These are phyloP conservation scores for Suillus weaverae DNA, from an alignment of 768 basidiomycete species.

Conservation along the genomic window DNA sequence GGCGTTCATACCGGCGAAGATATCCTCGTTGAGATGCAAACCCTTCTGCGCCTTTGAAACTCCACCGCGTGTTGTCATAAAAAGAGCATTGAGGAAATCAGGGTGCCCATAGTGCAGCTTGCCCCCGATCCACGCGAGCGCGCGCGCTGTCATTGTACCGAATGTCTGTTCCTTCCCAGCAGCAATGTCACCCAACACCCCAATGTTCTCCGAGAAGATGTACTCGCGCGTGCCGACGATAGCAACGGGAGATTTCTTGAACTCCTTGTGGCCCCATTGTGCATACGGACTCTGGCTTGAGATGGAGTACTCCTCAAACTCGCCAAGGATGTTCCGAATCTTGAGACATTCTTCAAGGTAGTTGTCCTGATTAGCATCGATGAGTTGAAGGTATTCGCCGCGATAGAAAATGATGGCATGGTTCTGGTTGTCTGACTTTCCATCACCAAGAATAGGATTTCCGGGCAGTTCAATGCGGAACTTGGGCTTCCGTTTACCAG, in stretches of 20 bases:
- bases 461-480: conserved; percentile 97
- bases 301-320: conserved; percentile 92
- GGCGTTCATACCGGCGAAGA: conserved; percentile 99
- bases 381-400: conserved; percentile 97
- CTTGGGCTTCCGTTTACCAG: conserved; percentile 91
- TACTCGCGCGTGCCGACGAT: conserved; percentile 99
- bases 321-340: conserved; percentile 95
- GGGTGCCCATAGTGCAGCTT: conserved; percentile 99
- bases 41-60: conserved; percentile 99
- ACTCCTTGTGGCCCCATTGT: conserved; percentile 94
- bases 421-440: conserved; percentile 99
- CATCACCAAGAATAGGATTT: conserved; percentile 98
- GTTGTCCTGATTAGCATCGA: conserved; percentile 99
- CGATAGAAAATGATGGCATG: conserved; percentile 99
- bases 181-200: conserved; percentile 97
- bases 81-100: conserved; percentile 96
- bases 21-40: conserved; percentile 98
- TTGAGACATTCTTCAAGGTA: conserved; percentile 99
- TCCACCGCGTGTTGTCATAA: conserved; percentile 98
- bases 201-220: conserved; percentile 99
- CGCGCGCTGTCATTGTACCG: conserved; percentile 96
- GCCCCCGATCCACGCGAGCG: conserved; percentile 95
- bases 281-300: conserved; percentile 95
- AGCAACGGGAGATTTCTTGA: conserved; percentile 86
- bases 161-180: conserved; percentile 99